A percentile compares a stretch with the other conserved stretches of the same genome.
phyloP scores from a whole-genome alignment of 73 alveolate species.

The Diophrys sp. region DNA sequence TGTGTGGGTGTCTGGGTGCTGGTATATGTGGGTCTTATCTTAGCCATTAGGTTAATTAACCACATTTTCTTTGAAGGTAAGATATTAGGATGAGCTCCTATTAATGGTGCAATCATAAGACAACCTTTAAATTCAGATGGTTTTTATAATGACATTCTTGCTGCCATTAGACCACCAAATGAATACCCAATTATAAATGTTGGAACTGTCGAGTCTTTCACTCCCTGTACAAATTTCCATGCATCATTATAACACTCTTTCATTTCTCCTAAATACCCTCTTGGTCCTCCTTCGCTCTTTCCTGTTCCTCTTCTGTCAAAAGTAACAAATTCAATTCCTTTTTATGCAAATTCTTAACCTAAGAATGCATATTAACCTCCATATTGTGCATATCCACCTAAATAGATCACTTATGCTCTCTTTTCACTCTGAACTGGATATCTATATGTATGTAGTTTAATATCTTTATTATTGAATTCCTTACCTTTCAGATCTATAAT shows the following conservation, averaged over 20 bases:
- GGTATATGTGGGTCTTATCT: too few relatives aligned
- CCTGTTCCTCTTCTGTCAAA: constrained; percentile 8
- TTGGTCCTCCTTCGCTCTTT: constrained; percentile 1
- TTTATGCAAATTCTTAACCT: neutral
- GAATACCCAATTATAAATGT: neutral
- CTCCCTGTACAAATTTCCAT: neutral
- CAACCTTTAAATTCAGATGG: neutral
- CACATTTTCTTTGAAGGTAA: neutral
- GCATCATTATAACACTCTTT: neutral
- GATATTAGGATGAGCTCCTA: neutral
- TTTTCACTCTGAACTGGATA: neutral
- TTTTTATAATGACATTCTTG: neutral
- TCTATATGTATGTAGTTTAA: neutral
- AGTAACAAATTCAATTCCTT: neutral
- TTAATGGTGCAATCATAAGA: neutral
- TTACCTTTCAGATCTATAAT: neutral
- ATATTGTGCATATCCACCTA: neutral
- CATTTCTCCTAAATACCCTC: constrained; percentile 2
- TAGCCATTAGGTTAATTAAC: constrained; percentile 6
- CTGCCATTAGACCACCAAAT: neutral
- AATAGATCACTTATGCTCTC: neutral
- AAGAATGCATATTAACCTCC: constrained; percentile 5
- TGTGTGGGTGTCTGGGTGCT: too few relatives aligned
- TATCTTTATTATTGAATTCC: neutral
- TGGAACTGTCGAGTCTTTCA: neutral